Base-by-base conservation (phyloP, 257 asterid genomes). In the Echium plantagineum region DNA sequence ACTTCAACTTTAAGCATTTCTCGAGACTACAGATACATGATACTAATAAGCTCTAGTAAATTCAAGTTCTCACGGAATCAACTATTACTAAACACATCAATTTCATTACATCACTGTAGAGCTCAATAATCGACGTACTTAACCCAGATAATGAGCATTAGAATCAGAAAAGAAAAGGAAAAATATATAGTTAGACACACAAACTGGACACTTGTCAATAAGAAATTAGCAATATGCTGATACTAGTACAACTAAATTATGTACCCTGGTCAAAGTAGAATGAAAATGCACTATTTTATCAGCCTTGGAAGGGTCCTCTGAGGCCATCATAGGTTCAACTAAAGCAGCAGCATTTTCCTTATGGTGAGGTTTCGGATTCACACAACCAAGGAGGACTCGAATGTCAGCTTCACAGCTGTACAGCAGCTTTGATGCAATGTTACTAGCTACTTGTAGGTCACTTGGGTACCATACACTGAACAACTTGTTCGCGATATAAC, bases 201-300 rank as follows among this genome's bases (percentile, higher is more conserved):
- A 13, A 42, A 15, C 13, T 42, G 17, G 17, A 42, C 16, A 42
- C 16, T 12, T 4, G 10, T 10, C 16, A 12, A 42, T 13, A 42
- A 42, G 12, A 56, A 56, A 53, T n/a, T 56, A 6, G 32, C 59
- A 56, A 21, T 21, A 21, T 7, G 9, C 26, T 35, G 46, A 35
- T 35, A 6, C 20, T 13, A 26, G 55, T 21, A 60, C 51, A 55
- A 38, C 18, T 19, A 30, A 31, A 52, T 51, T 55, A 72, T 75
- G 63, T 80, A 90, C 97, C 97, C 83, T 77, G 63, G 81, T 76
- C 82, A 88, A 69, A 71, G 69, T 75, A 46, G 83, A 78, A 79
- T 78, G 82, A 63, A 85, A 74, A 58, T 77, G 78, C 31, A 85
- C 76, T 61, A 87, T 75, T 87, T 82, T 85, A 54, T 78, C 79